Evolutionary conservation across 306 rosid species (phyloP).

Genomic region (Gleditsia sinensis): DNA sequence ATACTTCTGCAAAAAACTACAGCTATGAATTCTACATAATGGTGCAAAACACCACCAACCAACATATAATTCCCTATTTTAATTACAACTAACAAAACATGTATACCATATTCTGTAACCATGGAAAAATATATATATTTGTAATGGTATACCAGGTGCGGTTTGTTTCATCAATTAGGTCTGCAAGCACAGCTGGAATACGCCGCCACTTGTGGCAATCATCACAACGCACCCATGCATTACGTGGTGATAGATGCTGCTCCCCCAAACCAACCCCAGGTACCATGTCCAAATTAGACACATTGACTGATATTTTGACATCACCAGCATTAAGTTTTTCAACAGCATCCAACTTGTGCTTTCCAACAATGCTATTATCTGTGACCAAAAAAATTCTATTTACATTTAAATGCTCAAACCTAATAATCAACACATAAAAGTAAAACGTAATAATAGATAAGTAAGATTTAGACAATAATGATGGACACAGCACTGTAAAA

Average conservation of each 20-base stretch:
- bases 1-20: not conserved
- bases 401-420: constrained; percentile 9
- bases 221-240: constrained; percentile 98
- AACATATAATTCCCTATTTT: not conserved
- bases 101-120: constrained; percentile 22
- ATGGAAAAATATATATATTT: constrained; percentile 18
- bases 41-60: not conserved
- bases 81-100: not conserved
- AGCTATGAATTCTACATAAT: not conserved
- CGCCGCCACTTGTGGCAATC: constrained; percentile 96
- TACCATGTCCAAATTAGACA: constrained; percentile 38
- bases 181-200: constrained; percentile 84
- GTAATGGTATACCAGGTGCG: constrained; percentile 69
- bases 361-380: constrained; percentile 45
- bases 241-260: constrained; percentile 57
- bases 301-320: constrained; percentile 35
- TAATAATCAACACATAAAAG: constrained; percentile 26
- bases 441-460: constrained; percentile 23
- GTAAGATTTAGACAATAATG: constrained; percentile 21
- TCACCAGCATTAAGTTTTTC: constrained; percentile 42
- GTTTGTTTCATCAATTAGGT: constrained; percentile 71
- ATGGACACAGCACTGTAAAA: constrained; percentile 15
- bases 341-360: constrained; percentile 44
- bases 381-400: constrained; percentile 22
- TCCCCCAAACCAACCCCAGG: constrained; percentile 54